Base-by-base conservation (phyloP, 345 rosid species). In the Eucalyptus cloeziana region DNA sequence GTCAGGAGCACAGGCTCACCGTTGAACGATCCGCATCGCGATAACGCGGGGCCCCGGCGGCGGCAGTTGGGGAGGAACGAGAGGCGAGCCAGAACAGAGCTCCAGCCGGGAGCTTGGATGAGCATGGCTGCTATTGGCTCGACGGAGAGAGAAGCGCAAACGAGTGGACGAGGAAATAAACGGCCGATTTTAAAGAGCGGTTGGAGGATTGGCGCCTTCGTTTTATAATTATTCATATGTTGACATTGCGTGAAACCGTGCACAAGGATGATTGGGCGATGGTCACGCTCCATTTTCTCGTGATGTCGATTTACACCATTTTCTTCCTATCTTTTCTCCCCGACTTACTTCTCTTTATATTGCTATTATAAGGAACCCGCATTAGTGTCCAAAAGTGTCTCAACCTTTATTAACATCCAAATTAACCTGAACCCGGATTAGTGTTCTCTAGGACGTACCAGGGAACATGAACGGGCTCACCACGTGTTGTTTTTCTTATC, bases 51-150 rank as follows among this genome's bases (percentile, higher is more conserved):
- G 56, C 10, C 89, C 45, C 19, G 86, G 69, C 76, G 69, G 54
- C 56, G 54, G 71, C 16, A 8, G 83, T 86, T 87, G 88, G 43
- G 87, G 87, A 58, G 88, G 51, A 40, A 79, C 10, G 79, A 7
- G 76, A 49, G 89, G 64, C 86, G 87, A 49, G 45, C 64, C 69
- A 90, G 89, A 49, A 88, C 31, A 8, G 90, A 54, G 80, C 64
- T 87, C 40, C 83, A 64, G 43, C 88, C 85, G n/a, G 89, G 91
- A 8, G 91, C 89, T 83, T 89, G 90, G 86, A 88, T 45, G 58
- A 67, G 87, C 93, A 93, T 91, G 85, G 47, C 27, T 58, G 86
- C 21, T 40, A 5, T 71, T 50, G 44, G 50, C 64, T 88, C 47
- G 30, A 31, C 10, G 89, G 27, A 69, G 13, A 76, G 85, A 40